Conservation (phyloP, 1,284 basidiomycete genomes). For the Cryptococcus wingfieldii region DNA sequence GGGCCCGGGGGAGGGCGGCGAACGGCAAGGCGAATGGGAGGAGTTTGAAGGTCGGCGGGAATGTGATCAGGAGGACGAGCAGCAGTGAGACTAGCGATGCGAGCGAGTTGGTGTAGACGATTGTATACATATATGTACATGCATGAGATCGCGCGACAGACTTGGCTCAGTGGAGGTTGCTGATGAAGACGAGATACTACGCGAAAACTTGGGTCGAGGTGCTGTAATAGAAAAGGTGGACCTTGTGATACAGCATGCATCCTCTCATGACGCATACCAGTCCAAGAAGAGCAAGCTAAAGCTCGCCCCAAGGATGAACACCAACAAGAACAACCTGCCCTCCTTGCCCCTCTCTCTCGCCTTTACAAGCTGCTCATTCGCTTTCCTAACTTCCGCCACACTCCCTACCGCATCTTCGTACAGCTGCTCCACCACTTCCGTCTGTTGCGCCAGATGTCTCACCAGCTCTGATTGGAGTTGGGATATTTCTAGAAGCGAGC, state of each 20-base stretch:
- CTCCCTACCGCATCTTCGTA: conserved; percentile 55
- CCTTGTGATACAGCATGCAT: neutral
- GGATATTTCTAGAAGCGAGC: conserved; percentile 54
- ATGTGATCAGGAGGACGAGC: conserved; percentile 5
- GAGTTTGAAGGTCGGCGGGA: neutral
- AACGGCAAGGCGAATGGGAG: neutral
- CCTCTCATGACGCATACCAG: conserved; percentile 44
- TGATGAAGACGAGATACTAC: too few relatives aligned
- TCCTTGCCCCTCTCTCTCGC: conserved; percentile 54
- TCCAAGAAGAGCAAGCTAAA: conserved; percentile 55
- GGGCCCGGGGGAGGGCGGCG: neutral
- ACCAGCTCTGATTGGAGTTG: conserved; percentile 56
- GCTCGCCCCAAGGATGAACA: conserved; percentile 54
- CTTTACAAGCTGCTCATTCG: conserved; percentile 55
- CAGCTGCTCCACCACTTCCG: conserved; percentile 54
- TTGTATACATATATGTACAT: neutral
- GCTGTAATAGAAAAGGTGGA: neutral
- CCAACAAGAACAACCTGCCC: conserved; percentile 52
- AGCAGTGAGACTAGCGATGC: conserved; percentile 4
- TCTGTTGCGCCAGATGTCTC: conserved; percentile 54
- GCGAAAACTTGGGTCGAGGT: neutral
- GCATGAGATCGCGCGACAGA: neutral
- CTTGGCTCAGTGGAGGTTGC: too few relatives aligned
- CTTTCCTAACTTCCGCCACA: conserved; percentile 52
- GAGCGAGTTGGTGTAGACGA: neutral